Evolutionary conservation across 768 basidiomycete genomes (phyloP).

Genomic region (Cystofilobasidium capitatum): DNA sequence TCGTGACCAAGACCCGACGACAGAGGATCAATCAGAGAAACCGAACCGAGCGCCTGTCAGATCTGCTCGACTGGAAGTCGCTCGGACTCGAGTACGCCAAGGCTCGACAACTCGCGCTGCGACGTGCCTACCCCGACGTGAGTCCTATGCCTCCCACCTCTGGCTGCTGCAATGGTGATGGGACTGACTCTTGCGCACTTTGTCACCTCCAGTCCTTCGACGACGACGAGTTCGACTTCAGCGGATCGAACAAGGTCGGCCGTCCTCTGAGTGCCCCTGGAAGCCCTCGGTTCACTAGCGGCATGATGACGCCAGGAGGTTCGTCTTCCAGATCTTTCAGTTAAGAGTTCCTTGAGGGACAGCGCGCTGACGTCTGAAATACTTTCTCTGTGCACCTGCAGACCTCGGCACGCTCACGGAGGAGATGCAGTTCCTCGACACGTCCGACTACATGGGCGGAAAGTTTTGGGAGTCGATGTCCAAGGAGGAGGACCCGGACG

Average conservation of each 20-base stretch:
- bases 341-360: neutral
- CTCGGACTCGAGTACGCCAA: conserved; percentile 95
- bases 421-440: conserved; percentile 78
- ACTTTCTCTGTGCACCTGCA: neutral
- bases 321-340: neutral
- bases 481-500: conserved; percentile 73
- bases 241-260: conserved; percentile 54
- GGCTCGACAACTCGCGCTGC: conserved; percentile 77
- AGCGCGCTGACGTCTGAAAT: no score
- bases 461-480: conserved; percentile 41
- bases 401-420: conserved; percentile 75
- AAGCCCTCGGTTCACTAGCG: conserved; percentile 69
- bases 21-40: conserved; percentile 99
- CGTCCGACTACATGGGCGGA: conserved; percentile 44
- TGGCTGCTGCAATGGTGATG: neutral
- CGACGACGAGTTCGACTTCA: conserved; percentile 47
- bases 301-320: conserved; percentile 73
- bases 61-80: conserved; percentile 96
- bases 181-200: neutral
- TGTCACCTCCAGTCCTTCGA: conserved; percentile 31
- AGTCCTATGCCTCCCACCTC: conserved; percentile 43
- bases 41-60: conserved; percentile 85
- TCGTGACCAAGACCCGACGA: conserved; percentile 55
- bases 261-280: conserved; percentile 70
- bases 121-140: conserved; percentile 89